A percentile compares a stretch with the other conserved stretches of the same genome.
These are phyloP conservation scores for Choanephora cucurbitarum DNA, from an alignment of 371 early-diverging fungal species.

Conservation along the genomic window DNA sequence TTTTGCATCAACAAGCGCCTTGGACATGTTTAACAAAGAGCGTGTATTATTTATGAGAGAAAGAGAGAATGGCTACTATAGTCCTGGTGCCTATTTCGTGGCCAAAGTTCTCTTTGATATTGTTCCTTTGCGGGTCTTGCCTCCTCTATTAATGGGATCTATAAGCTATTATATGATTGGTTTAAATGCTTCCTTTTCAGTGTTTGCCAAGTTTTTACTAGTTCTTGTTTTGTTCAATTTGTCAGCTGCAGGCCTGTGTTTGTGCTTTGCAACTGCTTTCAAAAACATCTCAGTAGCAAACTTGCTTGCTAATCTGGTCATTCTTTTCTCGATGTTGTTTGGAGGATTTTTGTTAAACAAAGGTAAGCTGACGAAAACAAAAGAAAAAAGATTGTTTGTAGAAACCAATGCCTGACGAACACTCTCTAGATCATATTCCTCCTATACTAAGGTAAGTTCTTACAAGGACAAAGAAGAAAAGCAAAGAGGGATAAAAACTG, in stretches of 20 bases:
- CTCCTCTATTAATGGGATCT: slow-evolving; percentile 81
- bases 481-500: too few relatives aligned
- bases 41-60: slow-evolving; percentile 78
- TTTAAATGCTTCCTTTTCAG: slow-evolving; percentile 52
- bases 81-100: slow-evolving; percentile 69
- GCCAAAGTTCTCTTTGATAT: slow-evolving; percentile 83
- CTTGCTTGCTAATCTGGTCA: slow-evolving; percentile 73
- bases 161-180: slow-evolving; percentile 89
- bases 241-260: slow-evolving; percentile 74
- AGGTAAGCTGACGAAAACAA: slow-evolving; percentile 31
- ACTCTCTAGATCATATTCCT: slow-evolving; percentile 43
- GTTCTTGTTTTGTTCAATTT: slow-evolving; percentile 83
- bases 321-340: slow-evolving; percentile 89
- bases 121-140: slow-evolving; percentile 79
- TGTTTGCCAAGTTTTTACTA: slow-evolving; percentile 80
- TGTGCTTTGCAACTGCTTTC: slow-evolving; percentile 77
- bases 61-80: slow-evolving; percentile 83
- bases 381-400: neutral
- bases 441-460: slow-evolving; percentile 42
- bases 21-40: slow-evolving; percentile 73
- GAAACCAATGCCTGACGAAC: neutral
- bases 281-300: slow-evolving; percentile 76
- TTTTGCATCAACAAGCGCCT: slow-evolving; percentile 70
- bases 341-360: slow-evolving; percentile 88
- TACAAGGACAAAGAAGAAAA: too few relatives aligned